Evolutionary conservation across 169 alveolate genomes (phyloP), one percentile per base, ranked within the genome.

Genomic region (Eimeria necatrix): DNA sequence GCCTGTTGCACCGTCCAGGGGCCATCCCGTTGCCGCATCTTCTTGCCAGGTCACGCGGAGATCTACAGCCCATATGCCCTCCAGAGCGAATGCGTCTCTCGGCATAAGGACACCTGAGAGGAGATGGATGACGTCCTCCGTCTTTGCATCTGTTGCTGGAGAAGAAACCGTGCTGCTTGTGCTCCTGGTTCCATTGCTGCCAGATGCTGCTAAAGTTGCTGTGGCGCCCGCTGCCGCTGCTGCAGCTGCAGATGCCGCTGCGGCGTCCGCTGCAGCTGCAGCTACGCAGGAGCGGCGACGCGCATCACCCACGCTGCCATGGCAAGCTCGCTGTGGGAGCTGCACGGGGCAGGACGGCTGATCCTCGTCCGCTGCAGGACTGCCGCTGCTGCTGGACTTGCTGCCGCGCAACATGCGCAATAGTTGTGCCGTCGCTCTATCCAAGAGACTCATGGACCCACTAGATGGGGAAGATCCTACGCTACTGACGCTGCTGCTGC

Each of bases 61-160:
- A 5, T 90, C 89, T 5, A 90, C 94, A 5, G 76, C 24, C 94
- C 94, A 90, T 5, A 10, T 59, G 12, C 94, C 94, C 1, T 81
- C 24, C 16, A 60, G 24, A 7, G 83, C 60, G 49, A 71, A 90
- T 22, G 81, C 94, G 3, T 90, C 94, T 14, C 94, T 52, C 7
- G 94, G 94, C 32, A 90, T 71, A 10, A 90, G 64, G 46, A 64
- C 94, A 3, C 94, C 94, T 4, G 94, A 53, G 4, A 90, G 59
- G 71, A 90, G 87, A 52, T 90, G 94, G 7, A 90, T 74, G 49
- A 16, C 48, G 12, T 22, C 49, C 16, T 78, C 88, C 18, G 88
- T 4, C 26, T 46, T n/a, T 46, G 51, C 51, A 4, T 76, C 87
- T 5, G 32, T 12, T 6, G 64, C 10, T 7, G 83, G 83, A 32